Evolutionary conservation across 352 stramenopile species (phyloP), one percentile per base, ranked within the genome.

Genomic region (Globisporangium uncinulatum): DNA sequence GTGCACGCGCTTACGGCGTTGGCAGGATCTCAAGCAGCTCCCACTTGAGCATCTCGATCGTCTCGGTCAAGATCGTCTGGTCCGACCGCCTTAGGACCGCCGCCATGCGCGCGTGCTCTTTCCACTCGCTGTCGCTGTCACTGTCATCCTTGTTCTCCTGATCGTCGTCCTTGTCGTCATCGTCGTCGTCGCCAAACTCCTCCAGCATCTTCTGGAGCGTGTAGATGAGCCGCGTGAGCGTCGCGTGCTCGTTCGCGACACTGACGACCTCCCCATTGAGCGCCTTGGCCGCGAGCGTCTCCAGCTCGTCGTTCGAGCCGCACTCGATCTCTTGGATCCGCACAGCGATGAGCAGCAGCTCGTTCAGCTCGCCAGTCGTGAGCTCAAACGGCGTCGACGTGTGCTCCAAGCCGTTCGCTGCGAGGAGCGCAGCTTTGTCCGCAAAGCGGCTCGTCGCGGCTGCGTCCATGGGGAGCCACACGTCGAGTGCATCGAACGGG

Each of bases 21-120:
- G 70, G 70, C 8, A 88, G 65, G 45, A 87, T 67, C 17, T 79
- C 71, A 15, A 87, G 63, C 37, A 89, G 57, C 48, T 80, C 78
- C 73, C 75, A 85, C 61, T 93, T 84, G 56, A 91, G 71, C 69
- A 86, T 76, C 29, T 77, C 62, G 41, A 89, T 74, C 48, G 81
- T 88, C 58, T 84, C 76, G 1, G 68, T 53, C 14, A 93, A 56
- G 56, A 93, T 87, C 44, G 60, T 60, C 50, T 79, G 79, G 62
- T 93, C 83, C 31, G 73, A 86, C 24, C 71, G 67, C 29, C 76
- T 71, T 29, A 91, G 54, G 19, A 70, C 58, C 19, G 74, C 49
- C 8, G 79, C 72, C 83, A 93, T 91, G 37, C 65, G 57, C 42
- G 76, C 48, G 47, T 88, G 74, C n/a, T 69, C 72, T 8, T 61